Conservation (phyloP, 2,329 filamentous ascomycete species). For the Fusarium nygamai region DNA sequence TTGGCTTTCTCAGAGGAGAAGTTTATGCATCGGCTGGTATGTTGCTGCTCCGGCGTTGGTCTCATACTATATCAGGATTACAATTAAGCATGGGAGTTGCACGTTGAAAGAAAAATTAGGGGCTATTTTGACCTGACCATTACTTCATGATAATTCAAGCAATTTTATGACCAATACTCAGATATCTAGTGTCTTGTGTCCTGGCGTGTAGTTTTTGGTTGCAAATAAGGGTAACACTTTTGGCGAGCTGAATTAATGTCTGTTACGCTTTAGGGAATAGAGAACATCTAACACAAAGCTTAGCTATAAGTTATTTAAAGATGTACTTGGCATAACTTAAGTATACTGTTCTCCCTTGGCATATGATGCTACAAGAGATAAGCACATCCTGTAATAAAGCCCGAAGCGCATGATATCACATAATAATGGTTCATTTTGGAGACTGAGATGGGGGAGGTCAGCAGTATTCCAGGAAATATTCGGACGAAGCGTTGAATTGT, state of each 20-base stretch:
- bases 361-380: neutral
- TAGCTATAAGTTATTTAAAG: neutral
- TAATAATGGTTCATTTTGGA: neutral
- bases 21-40: constrained; percentile 2
- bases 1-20: neutral
- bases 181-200: neutral
- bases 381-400: neutral
- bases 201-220: neutral
- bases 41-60: constrained; percentile 24
- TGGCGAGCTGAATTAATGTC: neutral
- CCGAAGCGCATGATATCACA: neutral
- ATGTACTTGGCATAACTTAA: neutral
- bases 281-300: neutral
- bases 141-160: neutral
- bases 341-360: neutral
- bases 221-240: neutral
- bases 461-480: neutral
- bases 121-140: neutral
- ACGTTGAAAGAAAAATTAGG: neutral
- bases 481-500: too few species aligned
- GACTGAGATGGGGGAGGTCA: neutral
- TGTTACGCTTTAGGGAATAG: neutral
- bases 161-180: neutral
- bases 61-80: neutral
- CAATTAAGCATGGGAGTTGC: constrained; percentile 1